Evolutionary conservation across 2,329 filamentous ascomycete genomes (phyloP), one percentile per base, ranked within the genome.

Genomic region (Fusarium globosum): DNA sequence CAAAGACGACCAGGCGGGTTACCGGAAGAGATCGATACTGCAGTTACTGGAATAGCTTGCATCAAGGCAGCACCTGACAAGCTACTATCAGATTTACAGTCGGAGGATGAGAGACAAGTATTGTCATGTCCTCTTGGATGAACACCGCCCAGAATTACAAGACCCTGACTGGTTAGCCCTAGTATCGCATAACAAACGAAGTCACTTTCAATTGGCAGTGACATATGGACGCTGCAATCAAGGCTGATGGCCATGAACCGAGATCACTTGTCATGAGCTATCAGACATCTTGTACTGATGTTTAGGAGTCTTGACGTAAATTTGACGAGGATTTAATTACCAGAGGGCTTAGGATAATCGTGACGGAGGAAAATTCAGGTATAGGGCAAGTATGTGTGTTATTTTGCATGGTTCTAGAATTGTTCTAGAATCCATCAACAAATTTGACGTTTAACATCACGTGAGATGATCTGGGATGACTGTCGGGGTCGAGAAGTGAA

Each of bases 381-480:
- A 15, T 20, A 20, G n/a, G 30, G 30, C 16, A 33, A 33, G 33
- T 33, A 14, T 33, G 33, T 33, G 11, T 14, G 33, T 2, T 33
- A 33, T 33, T 33, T 14, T 33, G 33, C 33, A 33, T 33, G 33
- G 33, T 23, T 55, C 21, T 41, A 55, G 51, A 55, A 41, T 55
- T 30, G 43, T 71, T 71, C 68, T 71, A n/a, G 68, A 71, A 71
- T 45, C 51, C 8, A 21, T 33, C n/a, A 39, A 35, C 10, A 21
- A 39, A 41, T n/a, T 26, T 61, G 51, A 46, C 26, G 46, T 30
- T 16, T 16, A 6, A n/a, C 12, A 18, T 72, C 71, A 74, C 71
- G 71, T 74, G 71, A n/a, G 12, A 6, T 13, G 11, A 30, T 30
- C 28, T 30, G 28, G 28, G 28, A n/a, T 20, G 48, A 18, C 30